phyloP scores from a whole-genome alignment of 2,329 filamentous ascomycete genomes.

The Talaromyces sp. region DNA sequence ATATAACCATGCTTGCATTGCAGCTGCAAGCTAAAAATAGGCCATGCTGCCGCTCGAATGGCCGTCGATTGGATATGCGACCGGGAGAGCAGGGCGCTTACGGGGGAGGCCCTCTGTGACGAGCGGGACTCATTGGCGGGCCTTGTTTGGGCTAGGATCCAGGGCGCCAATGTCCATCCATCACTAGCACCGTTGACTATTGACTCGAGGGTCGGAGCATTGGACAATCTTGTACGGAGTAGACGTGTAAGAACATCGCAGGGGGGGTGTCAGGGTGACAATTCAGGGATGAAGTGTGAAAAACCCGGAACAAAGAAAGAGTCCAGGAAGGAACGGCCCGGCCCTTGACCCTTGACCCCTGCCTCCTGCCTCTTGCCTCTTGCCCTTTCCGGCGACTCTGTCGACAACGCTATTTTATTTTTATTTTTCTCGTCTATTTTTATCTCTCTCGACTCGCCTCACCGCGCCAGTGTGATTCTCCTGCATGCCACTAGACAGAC shows the following conservation, averaged over 20 bases:
- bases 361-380: not conserved
- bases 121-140: not conserved
- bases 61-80: not conserved
- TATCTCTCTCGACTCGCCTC: constrained; percentile 44
- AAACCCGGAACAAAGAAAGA: not conserved
- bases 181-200: not conserved
- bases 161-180: not conserved
- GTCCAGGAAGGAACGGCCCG: not conserved
- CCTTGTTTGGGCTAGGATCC: not conserved
- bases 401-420: constrained; percentile 12
- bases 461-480: constrained; percentile 27
- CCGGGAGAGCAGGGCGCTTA: not conserved
- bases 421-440: constrained; percentile 31
- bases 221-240: not conserved
- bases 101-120: not conserved
- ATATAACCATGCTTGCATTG: not conserved
- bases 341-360: not conserved
- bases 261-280: not conserved
- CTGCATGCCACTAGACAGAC: not conserved
- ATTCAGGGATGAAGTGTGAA: too few species aligned
- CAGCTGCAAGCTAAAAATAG: not conserved
- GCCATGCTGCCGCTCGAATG: not conserved
- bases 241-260: not conserved
- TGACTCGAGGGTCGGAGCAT: not conserved
- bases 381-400: constrained; percentile 21